phyloP scores from a whole-genome alignment of 1,139 yeast genomes.

The Pichia terricola region DNA sequence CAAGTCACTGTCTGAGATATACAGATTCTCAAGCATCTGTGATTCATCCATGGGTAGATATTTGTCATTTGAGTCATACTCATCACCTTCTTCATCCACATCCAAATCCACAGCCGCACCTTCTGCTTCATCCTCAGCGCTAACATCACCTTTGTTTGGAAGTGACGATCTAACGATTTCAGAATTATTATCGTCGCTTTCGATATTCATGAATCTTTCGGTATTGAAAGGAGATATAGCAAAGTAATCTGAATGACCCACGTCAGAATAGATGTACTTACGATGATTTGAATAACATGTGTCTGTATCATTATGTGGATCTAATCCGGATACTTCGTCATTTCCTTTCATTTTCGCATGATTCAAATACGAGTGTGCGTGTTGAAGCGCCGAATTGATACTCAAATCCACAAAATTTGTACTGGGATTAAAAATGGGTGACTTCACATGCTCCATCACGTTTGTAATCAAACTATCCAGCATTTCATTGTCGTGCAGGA shows the following conservation, averaged over 20 bases:
- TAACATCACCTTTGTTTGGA: no score
- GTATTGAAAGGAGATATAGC: no score
- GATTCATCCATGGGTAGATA: slow-evolving; percentile 26
- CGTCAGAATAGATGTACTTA: no score
- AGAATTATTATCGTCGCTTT: no score
- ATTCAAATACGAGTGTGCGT: slow-evolving; percentile 1
- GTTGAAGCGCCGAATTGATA: slow-evolving; percentile 7
- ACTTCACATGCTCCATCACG: slow-evolving; percentile 15
- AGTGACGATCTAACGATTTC: no score
- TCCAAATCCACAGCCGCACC: neutral
- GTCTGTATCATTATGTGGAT: no score
- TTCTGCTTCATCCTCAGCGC: neutral
- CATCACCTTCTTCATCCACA: slow-evolving; percentile 1
- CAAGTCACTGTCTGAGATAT: slow-evolving; percentile 21
- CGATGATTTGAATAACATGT: no score
- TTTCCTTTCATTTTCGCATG: no score
- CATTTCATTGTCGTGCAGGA: slow-evolving; percentile 3
- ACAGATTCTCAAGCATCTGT: slow-evolving; percentile 22
- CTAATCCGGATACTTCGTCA: no score
- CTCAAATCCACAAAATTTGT: slow-evolving; percentile 9
- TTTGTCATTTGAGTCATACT: slow-evolving; percentile 6
- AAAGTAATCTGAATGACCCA: no score
- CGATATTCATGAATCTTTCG: no score
- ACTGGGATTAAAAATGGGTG: slow-evolving; percentile 16
- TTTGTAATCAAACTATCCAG: slow-evolving; percentile 8